These are phyloP conservation scores for Pythium grandisporangium DNA, from an alignment of 352 stramenopile species.

Conservation along the genomic window DNA sequence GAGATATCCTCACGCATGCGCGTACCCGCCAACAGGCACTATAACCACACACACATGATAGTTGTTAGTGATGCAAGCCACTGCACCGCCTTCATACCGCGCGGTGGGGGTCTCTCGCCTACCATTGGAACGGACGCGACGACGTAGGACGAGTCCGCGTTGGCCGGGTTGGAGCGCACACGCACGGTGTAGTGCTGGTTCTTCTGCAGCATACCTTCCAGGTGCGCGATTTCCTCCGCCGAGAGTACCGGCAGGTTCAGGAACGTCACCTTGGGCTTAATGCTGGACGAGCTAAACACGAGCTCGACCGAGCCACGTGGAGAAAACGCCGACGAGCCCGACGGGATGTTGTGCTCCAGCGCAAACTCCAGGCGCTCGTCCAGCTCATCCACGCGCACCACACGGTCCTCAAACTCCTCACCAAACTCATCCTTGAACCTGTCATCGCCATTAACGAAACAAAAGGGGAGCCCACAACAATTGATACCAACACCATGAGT, in stretches of 20 bases:
- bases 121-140: conserved; percentile 70
- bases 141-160: conserved; percentile 57
- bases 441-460: too few species aligned
- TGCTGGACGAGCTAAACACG: conserved; percentile 31
- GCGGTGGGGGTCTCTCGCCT: too few species aligned
- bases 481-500: too few species aligned
- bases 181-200: conserved; percentile 64
- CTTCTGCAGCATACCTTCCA: conserved; percentile 31
- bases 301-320: conserved; percentile 52
- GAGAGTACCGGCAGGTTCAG: conserved; percentile 32
- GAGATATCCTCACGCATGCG: conserved; percentile 72
- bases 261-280: conserved; percentile 61
- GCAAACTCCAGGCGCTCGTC: conserved; percentile 46
- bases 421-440: conserved; percentile 65
- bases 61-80: too few species aligned
- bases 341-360: conserved; percentile 53
- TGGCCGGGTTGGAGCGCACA: conserved; percentile 40
- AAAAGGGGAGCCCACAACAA: too few species aligned
- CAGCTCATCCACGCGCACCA: conserved; percentile 16
- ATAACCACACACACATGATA: too few species aligned
- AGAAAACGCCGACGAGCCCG: conserved; percentile 21
- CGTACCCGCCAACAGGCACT: conserved; percentile 68
- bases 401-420: conserved; percentile 49
- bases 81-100: too few species aligned
- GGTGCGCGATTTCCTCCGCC: conserved; percentile 26